Base-by-base conservation (phyloP, 352 stramenopile species). In the Thalassiosira allenii region DNA sequence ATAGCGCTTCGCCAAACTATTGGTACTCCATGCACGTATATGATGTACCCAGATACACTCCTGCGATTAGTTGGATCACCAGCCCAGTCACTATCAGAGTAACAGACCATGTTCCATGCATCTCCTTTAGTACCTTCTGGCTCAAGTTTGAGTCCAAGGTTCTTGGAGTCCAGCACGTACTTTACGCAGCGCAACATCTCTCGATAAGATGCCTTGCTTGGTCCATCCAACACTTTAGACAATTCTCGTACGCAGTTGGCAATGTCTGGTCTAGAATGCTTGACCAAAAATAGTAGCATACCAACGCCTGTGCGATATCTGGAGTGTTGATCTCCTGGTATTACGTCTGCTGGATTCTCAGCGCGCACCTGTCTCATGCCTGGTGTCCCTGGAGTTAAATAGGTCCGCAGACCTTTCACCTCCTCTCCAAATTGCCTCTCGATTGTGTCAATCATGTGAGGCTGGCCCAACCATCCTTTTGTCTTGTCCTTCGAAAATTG, bases 151-250 rank as follows among this genome's bases (percentile, higher is more conserved):
- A 86, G 32, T 37, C 75, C 74, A 22, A 51, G 11, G 14, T 40
- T 27, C n/a, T n/a, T n/a, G n/a, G 74, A 71, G 22, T 65, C 52
- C n/a, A 84, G 75, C 17, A 83, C 41, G 63, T 86, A 88, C 12
- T 73, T 79, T 8, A 86, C 40, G 3, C 83, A 44, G 0, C 69
- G 37, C 56, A 86, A 65, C 12, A 80, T 65, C 53, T 70, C 74
- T n/a, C 78, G 71, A 80, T 68, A 86, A 34, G 84, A 37, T 17
- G 30, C 14, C 22, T 6, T 0, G 23, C 14, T 71, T 1, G 68
- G 49, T 29, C 70, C 56, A 74, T 85, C 74, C 3, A 86, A 40
- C 34, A 79, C 61, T 70, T 76, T 62, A 47, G 66, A 72, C 29
- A 81, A 29, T 52, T 81, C 56, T 5, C 54, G 49, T 20, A 81